A percentile compares a stretch with the other conserved stretches of the same genome.
Evolutionary conservation across 805 yeast genomes (phyloP).

Genomic region (Saturnispora diversa): DNA sequence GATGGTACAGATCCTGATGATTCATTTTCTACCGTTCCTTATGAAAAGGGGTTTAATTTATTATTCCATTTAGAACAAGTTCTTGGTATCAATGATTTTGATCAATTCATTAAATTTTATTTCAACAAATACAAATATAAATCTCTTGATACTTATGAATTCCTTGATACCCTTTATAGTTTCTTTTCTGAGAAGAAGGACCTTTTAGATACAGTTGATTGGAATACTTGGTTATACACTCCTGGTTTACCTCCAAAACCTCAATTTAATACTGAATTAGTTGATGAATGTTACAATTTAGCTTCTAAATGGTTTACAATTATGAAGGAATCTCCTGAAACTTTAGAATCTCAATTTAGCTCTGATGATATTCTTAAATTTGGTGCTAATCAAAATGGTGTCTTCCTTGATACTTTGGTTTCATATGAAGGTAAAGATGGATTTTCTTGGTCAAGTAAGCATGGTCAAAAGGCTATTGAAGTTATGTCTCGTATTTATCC

Average conservation of each 20-base stretch:
- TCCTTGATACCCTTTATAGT: constrained; percentile 65
- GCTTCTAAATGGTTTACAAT: constrained; percentile 56
- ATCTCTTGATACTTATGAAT: constrained; percentile 76
- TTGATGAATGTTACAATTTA: constrained; percentile 58
- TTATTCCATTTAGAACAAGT: constrained; percentile 63
- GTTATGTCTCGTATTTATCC: constrained; percentile 30
- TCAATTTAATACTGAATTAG: constrained; percentile 67
- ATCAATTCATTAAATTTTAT: constrained; percentile 73
- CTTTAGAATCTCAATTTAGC: constrained; percentile 33
- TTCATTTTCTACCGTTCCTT: constrained; percentile 79
- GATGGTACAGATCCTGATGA: constrained; percentile 79
- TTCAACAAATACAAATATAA: constrained; percentile 59
- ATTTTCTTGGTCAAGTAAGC: constrained; percentile 27
- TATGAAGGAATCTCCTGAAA: constrained; percentile 25
- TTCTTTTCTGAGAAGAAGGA: constrained; percentile 39
- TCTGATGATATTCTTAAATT: constrained; percentile 46
- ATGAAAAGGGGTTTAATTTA: constrained; percentile 82
- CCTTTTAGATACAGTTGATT: constrained; percentile 63
- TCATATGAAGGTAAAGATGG: constrained; percentile 41
- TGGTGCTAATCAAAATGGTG: constrained; percentile 68
- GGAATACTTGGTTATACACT: constrained; percentile 74
- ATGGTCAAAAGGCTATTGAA: constrained; percentile 29
- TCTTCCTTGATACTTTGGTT: constrained; percentile 64
- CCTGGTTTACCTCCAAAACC: constrained; percentile 92
- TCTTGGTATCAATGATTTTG: constrained; percentile 65